These are phyloP conservation scores for Penicillium aurantiogriseum DNA, from an alignment of 2,329 filamentous ascomycete species.

Conservation along the genomic window DNA sequence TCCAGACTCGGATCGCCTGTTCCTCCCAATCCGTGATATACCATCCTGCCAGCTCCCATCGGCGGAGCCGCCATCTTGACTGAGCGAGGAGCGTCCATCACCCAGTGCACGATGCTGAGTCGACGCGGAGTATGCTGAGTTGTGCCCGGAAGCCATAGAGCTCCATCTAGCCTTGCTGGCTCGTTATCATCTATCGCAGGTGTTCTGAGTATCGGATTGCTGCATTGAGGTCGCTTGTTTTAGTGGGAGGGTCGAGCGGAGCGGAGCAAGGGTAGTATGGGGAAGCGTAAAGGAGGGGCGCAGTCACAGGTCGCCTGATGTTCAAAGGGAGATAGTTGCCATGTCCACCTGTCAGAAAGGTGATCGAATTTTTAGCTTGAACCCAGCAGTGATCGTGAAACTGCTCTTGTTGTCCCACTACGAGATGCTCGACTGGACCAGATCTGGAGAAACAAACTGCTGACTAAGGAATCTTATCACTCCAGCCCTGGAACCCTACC, in stretches of 20 bases:
- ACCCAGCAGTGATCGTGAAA: conserved; percentile 3
- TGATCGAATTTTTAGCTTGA: conserved; percentile 1
- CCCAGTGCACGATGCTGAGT: conserved; percentile 41
- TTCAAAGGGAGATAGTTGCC: conserved; percentile 9
- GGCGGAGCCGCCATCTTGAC: conserved; percentile 39
- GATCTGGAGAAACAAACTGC: conserved; percentile 16
- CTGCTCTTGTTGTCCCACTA: conserved; percentile 6
- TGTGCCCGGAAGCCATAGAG: conserved; percentile 47
- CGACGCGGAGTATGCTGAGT: conserved; percentile 43
- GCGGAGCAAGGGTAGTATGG: conserved; percentile 27
- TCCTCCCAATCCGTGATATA: conserved; percentile 32
- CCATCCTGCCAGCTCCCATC: conserved; percentile 42
- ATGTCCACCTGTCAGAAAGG: background rate
- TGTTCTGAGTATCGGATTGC: conserved; percentile 23
- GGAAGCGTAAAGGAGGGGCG: conserved; percentile 24
- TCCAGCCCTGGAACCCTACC: background rate
- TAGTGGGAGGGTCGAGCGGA: conserved; percentile 16
- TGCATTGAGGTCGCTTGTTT: conserved; percentile 31
- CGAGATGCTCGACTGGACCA: background rate
- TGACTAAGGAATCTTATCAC: conserved; percentile 24
- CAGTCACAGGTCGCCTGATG: conserved; percentile 22
- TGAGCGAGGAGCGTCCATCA: conserved; percentile 40
- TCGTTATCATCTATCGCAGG: conserved; percentile 38
- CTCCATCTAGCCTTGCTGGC: conserved; percentile 42
- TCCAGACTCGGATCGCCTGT: conserved; percentile 55